phyloP scores from a whole-genome alignment of 768 basidiomycete species.

The Nidularia sp. region DNA sequence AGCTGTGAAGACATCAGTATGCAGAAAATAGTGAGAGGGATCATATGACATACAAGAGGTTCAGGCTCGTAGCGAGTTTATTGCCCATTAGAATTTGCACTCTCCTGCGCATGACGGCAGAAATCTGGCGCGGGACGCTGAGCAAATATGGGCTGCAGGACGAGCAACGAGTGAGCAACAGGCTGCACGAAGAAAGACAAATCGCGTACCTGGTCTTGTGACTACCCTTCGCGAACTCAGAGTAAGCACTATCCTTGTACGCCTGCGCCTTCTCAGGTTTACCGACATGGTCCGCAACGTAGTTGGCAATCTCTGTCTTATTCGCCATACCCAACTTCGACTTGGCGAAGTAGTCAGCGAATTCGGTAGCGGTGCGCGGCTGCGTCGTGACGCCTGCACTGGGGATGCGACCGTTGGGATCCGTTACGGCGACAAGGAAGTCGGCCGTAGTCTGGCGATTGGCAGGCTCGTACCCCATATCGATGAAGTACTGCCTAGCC shows the following conservation, averaged over 20 bases:
- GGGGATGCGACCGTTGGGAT: conserved; percentile 51
- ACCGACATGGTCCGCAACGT: conserved; percentile 39
- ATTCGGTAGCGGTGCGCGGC: conserved; percentile 56
- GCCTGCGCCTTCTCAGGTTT: conserved; percentile 33
- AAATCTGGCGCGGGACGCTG: conserved; percentile 41
- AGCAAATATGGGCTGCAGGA: conserved; percentile 36
- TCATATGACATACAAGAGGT: conserved; percentile 19
- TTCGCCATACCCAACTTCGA: conserved; percentile 39
- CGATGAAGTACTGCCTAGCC: conserved; percentile 70
- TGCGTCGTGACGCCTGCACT: conserved; percentile 36
- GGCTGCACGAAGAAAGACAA: conserved; percentile 1
- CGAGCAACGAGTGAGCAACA: neutral
- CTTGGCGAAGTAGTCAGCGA: conserved; percentile 41
- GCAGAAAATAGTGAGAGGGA: neutral
- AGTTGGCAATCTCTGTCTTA: conserved; percentile 39
- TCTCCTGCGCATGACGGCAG: conserved; percentile 38
- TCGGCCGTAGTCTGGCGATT: conserved; percentile 65
- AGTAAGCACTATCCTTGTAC: conserved; percentile 43
- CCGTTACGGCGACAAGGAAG: conserved; percentile 60
- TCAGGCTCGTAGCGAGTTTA: conserved; percentile 29
- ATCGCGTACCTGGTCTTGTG: conserved; percentile 24
- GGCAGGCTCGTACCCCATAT: conserved; percentile 57
- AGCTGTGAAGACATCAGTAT: conserved; percentile 21
- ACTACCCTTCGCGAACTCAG: conserved; percentile 47
- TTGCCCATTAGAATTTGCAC: conserved; percentile 42